phyloP scores from a whole-genome alignment of 441 rosid species.

The Gossypium laxum region DNA sequence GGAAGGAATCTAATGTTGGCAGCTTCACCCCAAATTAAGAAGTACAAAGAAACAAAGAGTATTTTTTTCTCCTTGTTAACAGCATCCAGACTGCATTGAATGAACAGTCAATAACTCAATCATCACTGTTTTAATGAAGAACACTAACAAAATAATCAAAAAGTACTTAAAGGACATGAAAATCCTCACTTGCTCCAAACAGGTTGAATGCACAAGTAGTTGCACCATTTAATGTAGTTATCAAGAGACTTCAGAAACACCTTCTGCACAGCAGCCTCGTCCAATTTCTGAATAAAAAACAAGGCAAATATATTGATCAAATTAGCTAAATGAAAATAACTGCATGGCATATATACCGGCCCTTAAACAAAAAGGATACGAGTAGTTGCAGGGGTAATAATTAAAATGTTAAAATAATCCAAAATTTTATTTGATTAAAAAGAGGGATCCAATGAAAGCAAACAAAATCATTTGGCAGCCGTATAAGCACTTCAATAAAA shows the following conservation, averaged over 20 bases:
- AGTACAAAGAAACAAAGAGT: constrained; percentile 69
- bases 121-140: constrained; percentile 1
- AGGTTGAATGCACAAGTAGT: constrained; percentile 73
- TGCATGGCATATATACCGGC: background rate
- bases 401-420: background rate
- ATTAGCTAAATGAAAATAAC: background rate
- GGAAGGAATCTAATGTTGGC: constrained; percentile 90
- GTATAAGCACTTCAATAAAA: background rate
- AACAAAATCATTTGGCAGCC: background rate
- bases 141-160: constrained; percentile 11
- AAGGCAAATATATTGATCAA: constrained; percentile 7
- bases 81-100: constrained; percentile 60
- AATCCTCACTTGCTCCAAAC: constrained; percentile 73
- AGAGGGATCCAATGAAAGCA: background rate
- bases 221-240: constrained; percentile 86
- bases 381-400: background rate
- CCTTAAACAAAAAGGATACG: background rate
- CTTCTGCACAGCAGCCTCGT: constrained; percentile 59
- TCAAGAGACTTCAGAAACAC: constrained; percentile 78
- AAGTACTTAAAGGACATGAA: constrained; percentile 16
- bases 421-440: background rate
- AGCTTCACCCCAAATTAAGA: constrained; percentile 96
- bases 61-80: constrained; percentile 75
- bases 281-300: constrained; percentile 50
- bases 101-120: background rate